Evolutionary conservation across 2,329 filamentous ascomycete genomes (phyloP), one percentile per base, ranked within the genome.

Genomic region (Xylariomycetidae sp.): DNA sequence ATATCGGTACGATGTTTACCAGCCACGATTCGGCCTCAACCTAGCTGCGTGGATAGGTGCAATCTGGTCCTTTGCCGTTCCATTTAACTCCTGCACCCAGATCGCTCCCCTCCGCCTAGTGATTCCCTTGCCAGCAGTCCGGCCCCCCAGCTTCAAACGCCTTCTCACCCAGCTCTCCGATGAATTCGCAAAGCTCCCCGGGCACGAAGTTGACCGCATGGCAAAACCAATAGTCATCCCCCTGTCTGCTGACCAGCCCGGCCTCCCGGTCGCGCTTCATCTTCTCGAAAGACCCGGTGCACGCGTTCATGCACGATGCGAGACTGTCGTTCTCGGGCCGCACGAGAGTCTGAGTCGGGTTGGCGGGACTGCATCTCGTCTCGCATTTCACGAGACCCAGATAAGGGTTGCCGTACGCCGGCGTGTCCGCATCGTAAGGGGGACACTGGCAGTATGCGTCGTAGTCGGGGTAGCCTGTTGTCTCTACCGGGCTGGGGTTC

Each of bases 201-300:
- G 48, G 16, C 7, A 40, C 23, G 35, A 50, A 51, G 36, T 52
- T 51, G 11, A 52, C 46, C 15, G 46, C 49, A 33, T 51, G 49
- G 39, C 48, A 52, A 16, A 44, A 51, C 49, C 48, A 52, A 34
- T 48, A 44, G 11, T 43, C 41, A 4, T 33, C 31, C n/a, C n/a
- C n/a, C n/a, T n/a, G n/a, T n/a, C n/a, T n/a, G n/a, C n/a, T n/a
- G n/a, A n/a, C n/a, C n/a, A n/a, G n/a, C n/a, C n/a, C n/a, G n/a
- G n/a, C n/a, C n/a, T 44, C 34, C 15, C 18, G 13, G 11, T 32
- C 38, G 2, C 42, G 42, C 29, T 45, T 46, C 2, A 36, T 28
- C 34, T 46, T 49, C 39, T 50, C 45, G 19, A 46, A 51, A 15
- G 42, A 46, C 2, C 46, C 48, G 3, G 46, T 48, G 28, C 49